Base-by-base conservation (phyloP, 2,329 filamentous ascomycete genomes). In the Raffaelea deltoideospora region DNA sequence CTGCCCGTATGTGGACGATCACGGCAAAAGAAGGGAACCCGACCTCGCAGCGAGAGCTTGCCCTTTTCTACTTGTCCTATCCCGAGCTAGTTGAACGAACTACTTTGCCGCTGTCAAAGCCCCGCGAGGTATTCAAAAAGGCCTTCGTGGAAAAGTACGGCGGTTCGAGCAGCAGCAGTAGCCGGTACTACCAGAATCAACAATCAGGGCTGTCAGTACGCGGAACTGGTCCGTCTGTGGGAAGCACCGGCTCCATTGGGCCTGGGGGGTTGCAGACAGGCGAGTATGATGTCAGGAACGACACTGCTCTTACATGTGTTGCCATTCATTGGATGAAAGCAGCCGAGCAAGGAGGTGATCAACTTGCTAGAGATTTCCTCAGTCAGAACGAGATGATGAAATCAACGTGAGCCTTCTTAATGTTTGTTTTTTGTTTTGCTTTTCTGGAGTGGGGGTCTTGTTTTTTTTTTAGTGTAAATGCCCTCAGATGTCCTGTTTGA, bases 251-350 rank as follows among this genome's bases (percentile, higher is more conserved):
- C n/a, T n/a, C n/a, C n/a, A n/a, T n/a, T n/a, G n/a, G n/a, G n/a
- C n/a, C n/a, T n/a, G n/a, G n/a, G n/a, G n/a, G n/a, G n/a, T n/a
- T n/a, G n/a, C n/a, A n/a, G n/a, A n/a, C n/a, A n/a, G n/a, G n/a
- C n/a, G n/a, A 64, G 33, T 61, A 60, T 15, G 60, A 72, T 41
- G 65, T 72, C 26, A 56, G 84, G 46, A 86, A 78, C 41, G 85
- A 95, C 53, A 83, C 84, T 2, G 79, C 79, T 37, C 76, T 86
- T 30, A 90, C 96, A 82, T 95, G 87, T 50, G 74, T 94, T 39
- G 88, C 88, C 10, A 77, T 92, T 57, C 88, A 96, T 63, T 96
- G 88, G 87, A 95, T 96, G 86, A 84, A 88, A 60, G 67, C 83
- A 45, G 86, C 83, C 27, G 81, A 84, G 48, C 70, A 72, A 37